Evolutionary conservation across 1,284 basidiomycete species (phyloP), one percentile per base, ranked within the genome.

Genomic region (Ustanciosporium gigantosporum): DNA sequence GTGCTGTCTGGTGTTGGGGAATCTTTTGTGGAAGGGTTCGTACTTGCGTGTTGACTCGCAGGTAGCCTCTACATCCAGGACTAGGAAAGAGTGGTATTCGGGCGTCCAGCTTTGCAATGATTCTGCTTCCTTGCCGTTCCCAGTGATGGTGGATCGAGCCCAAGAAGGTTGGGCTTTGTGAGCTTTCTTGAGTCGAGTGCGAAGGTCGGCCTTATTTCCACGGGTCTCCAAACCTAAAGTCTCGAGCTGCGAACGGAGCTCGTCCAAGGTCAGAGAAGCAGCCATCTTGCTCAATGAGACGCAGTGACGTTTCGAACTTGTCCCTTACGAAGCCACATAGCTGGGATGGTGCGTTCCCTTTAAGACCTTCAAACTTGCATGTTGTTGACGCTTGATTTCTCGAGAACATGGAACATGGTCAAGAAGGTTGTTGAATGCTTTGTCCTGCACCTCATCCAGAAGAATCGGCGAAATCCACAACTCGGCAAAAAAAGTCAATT

Each of bases 41-140:
- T 66, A 66, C 36, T 49, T 60, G 41, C 62, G 50, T 5, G 56
- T 66, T 0, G 36, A 24, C 36, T 70, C 65, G 76, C 93, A 97
- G 0, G 93, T 96, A 5, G 88, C 93, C 78, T 96, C 93, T 39
- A 96, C 88, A 71, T 94, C 90, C 31, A 91, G 80, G 44, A 82
- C 82, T 31, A 82, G 74, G 64, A 80, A 83, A 2, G 76, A 71
- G 36, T 78, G 73, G 52, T 78, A 79, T 21, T 53, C 40, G 35
- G 67, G 64, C 23, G 40, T 39, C 69, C 67, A 62, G 8, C 20
- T 5, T 11, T 22, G 16, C 31, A 1, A 41, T 43, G 17, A 46
- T 53, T n/a, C 16, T 32, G 46, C 46, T 59, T 14, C 41, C 48
- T 9, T 51, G 46, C 4, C 57, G 46, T 19, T 53, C 25, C 17